Percentiles rank a stretch among this genome's conserved stretches.
phyloP scores from a whole-genome alignment of 208 protist genomes.

The Wallacemonas rigidus region DNA sequence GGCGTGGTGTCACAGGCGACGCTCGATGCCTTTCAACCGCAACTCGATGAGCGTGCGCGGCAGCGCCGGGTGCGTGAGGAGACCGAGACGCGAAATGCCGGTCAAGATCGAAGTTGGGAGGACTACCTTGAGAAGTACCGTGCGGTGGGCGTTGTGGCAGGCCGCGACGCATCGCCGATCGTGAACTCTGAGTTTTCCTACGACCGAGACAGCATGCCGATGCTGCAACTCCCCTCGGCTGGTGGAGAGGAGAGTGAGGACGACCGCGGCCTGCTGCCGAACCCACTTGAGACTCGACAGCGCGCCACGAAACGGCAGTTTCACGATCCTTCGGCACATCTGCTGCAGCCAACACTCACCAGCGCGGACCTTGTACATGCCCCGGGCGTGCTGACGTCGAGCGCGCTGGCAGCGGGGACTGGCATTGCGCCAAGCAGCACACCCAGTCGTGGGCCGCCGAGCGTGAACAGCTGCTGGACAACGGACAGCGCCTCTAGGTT shows the following conservation, averaged over 20 bases:
- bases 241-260: conserved; percentile 31
- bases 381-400: neutral
- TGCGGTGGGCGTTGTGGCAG: neutral
- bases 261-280: conserved; percentile 61
- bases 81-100: neutral
- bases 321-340: conserved; percentile 5
- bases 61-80: conserved; percentile 35
- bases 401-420: neutral
- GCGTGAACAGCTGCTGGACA: conserved; percentile 39
- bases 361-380: neutral
- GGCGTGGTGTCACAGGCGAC: conserved; percentile 65
- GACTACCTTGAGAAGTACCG: conserved; percentile 65
- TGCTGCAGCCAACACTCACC: neutral
- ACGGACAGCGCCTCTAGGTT: conserved; percentile 39
- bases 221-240: conserved; percentile 56
- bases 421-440: conserved; percentile 10
- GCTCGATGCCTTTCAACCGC: conserved; percentile 40
- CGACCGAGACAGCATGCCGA: conserved; percentile 52
- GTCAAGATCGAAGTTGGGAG: conserved; percentile 68
- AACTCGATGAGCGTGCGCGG: conserved; percentile 43
- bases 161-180: conserved; percentile 1
- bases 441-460: conserved; percentile 7
- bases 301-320: conserved; percentile 59
- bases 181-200: conserved; percentile 47
- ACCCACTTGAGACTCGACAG: conserved; percentile 71